A percentile compares a stretch with the other conserved stretches of the same genome.
Evolutionary conservation across 2,329 filamentous ascomycete genomes (phyloP).

Genomic region (Trichoderma polysporum): DNA sequence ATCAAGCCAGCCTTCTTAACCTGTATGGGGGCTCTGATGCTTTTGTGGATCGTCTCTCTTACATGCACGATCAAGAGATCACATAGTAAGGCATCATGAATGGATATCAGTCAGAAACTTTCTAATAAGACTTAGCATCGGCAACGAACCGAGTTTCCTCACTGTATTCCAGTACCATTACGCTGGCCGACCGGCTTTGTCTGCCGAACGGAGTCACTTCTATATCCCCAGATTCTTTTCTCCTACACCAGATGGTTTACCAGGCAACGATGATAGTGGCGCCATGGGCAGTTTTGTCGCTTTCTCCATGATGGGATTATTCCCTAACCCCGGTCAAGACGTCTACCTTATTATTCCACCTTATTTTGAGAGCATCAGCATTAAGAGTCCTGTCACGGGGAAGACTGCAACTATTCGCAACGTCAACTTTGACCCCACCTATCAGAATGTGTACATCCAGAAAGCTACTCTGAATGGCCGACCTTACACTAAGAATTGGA

Average conservation of each 20-base stretch:
- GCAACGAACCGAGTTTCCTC: conserved; percentile 61
- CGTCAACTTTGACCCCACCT: conserved; percentile 60
- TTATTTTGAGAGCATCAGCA: conserved; percentile 61
- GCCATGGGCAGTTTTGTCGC: conserved; percentile 69
- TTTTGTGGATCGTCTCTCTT: conserved; percentile 61
- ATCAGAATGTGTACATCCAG: conserved; percentile 63
- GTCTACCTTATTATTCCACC: conserved; percentile 71
- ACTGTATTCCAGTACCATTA: conserved; percentile 70
- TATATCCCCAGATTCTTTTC: conserved; percentile 67
- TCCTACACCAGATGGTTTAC: conserved; percentile 57
- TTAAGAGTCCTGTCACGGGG: conserved; percentile 57
- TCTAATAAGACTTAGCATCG: conserved; percentile 54
- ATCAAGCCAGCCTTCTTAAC: conserved; percentile 52
- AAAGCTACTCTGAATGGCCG: conserved; percentile 61
- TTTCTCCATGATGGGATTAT: conserved; percentile 68
- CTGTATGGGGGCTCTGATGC: conserved; percentile 58
- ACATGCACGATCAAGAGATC: conserved; percentile 62
- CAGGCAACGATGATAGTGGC: conserved; percentile 69
- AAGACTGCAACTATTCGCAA: conserved; percentile 60
- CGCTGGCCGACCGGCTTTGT: conserved; percentile 59
- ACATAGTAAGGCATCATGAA: not conserved
- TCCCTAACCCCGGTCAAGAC: conserved; percentile 66
- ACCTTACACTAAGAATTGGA: conserved; percentile 64
- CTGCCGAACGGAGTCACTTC: conserved; percentile 55
- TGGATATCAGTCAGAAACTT: not conserved